Evolutionary conservation across 441 rosid species (phyloP).

Genomic region (Eutrema salsugineum): DNA sequence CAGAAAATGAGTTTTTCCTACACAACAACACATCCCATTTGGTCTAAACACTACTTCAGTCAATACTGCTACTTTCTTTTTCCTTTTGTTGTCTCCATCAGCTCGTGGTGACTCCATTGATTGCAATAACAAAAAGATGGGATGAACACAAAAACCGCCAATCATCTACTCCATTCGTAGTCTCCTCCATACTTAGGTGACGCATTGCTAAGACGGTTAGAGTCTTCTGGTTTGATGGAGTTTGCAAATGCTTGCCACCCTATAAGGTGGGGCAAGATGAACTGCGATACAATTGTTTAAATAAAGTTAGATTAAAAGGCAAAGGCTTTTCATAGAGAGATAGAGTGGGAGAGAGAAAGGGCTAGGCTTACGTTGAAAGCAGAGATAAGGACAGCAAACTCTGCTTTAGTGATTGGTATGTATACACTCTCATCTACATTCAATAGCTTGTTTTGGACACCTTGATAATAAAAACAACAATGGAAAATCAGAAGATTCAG

Average conservation of each 20-base stretch:
- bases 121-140: neutral
- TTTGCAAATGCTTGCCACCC: slow-evolving; percentile 82
- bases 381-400: slow-evolving; percentile 68
- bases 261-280: slow-evolving; percentile 74
- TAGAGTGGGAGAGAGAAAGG: neutral
- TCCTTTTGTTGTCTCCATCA: neutral
- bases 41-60: slow-evolving; percentile 13
- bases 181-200: slow-evolving; percentile 67
- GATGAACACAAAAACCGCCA: neutral
- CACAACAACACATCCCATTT: slow-evolving; percentile 22
- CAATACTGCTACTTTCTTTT: neutral
- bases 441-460: slow-evolving; percentile 81
- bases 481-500: neutral
- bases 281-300: slow-evolving; percentile 43
- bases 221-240: slow-evolving; percentile 51
- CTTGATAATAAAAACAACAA: slow-evolving; percentile 35
- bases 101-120: neutral
- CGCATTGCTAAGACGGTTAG: slow-evolving; percentile 39
- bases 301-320: neutral
- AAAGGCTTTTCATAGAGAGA: neutral
- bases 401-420: slow-evolving; percentile 82
- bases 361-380: slow-evolving; percentile 64
- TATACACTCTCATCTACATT: slow-evolving; percentile 79
- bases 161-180: slow-evolving; percentile 77
- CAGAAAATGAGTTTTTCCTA: neutral